Evolutionary conservation across 192 early-diverging fungal species (phyloP).

Genomic region (Hyaloraphidium curvatum): DNA sequence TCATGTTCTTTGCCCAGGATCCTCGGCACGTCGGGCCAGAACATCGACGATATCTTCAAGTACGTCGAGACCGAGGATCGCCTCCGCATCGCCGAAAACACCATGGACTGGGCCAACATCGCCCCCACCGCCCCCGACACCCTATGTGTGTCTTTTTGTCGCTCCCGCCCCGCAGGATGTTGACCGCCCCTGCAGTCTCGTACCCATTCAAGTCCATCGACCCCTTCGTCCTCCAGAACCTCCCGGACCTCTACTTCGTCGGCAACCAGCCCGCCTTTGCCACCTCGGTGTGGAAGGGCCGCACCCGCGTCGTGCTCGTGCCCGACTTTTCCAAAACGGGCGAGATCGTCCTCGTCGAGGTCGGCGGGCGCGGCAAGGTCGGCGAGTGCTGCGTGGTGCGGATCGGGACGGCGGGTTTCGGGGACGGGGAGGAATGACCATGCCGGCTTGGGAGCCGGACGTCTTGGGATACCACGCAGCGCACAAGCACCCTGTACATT

Average conservation of each 20-base stretch:
- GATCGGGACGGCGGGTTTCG: too few species aligned
- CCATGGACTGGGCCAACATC: constrained; percentile 67
- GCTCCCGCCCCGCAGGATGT: not conserved
- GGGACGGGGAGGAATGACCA: too few species aligned
- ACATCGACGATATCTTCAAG: constrained; percentile 62
- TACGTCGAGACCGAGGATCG: constrained; percentile 36
- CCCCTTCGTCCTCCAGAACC: constrained; percentile 57
- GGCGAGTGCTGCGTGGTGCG: too few species aligned
- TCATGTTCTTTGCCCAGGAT: constrained; percentile 26
- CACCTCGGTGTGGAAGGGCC: constrained; percentile 11
- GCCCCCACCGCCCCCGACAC: constrained; percentile 91
- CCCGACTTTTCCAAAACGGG: constrained; percentile 52
- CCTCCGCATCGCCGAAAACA: constrained; percentile 48
- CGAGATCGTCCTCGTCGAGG: constrained; percentile 58
- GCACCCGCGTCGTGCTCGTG: constrained; percentile 43
- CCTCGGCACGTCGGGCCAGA: constrained; percentile 71
- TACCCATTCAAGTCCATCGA: constrained; percentile 76
- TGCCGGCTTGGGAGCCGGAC: too few species aligned
- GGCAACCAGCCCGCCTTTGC: constrained; percentile 69
- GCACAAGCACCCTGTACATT: too few species aligned
- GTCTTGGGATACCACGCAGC: too few species aligned
- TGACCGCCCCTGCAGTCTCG: constrained; percentile 41
- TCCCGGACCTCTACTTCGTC: constrained; percentile 74
- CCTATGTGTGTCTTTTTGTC: constrained; percentile 37
- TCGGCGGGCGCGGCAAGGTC: too few species aligned